phyloP scores from a whole-genome alignment of 352 stramenopile genomes.

The Phytophthora aleatoria region DNA sequence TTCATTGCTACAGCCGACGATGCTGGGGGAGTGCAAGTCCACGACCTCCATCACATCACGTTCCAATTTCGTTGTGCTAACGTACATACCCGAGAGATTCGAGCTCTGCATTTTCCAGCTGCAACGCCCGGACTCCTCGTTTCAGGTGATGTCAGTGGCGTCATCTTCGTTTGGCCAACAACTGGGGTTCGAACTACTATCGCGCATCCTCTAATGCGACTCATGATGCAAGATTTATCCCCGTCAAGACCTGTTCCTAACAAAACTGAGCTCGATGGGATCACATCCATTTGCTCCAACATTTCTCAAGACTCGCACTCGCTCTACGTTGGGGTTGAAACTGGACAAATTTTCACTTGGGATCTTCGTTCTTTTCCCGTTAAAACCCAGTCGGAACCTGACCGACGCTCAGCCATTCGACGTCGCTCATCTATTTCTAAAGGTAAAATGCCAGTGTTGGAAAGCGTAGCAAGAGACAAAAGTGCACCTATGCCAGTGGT shows the following conservation, averaged over 20 bases:
- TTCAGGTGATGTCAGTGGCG: constrained; percentile 48
- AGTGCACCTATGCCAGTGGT: constrained; percentile 20
- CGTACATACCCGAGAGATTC: constrained; percentile 55
- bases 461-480: neutral
- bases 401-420: constrained; percentile 26
- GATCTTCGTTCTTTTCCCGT: constrained; percentile 17
- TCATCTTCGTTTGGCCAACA: constrained; percentile 56
- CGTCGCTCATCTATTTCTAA: constrained; percentile 12
- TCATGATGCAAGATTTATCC: constrained; percentile 18
- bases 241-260: constrained; percentile 10
- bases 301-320: constrained; percentile 2
- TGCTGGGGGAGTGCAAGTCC: constrained; percentile 56
- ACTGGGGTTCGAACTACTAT: constrained; percentile 21
- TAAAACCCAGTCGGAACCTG: constrained; percentile 6
- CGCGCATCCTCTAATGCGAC: constrained; percentile 21
- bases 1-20: constrained; percentile 69
- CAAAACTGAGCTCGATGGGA: constrained; percentile 23
- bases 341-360: constrained; percentile 31
- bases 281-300: constrained; percentile 32
- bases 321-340: constrained; percentile 34
- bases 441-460: constrained; percentile 6
- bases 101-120: constrained; percentile 55
- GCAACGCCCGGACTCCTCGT: constrained; percentile 42
- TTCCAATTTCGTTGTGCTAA: constrained; percentile 54
- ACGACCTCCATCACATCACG: constrained; percentile 67